Evolutionary conservation across 768 basidiomycete genomes (phyloP).

Genomic region (Tricholoma matsutake): DNA sequence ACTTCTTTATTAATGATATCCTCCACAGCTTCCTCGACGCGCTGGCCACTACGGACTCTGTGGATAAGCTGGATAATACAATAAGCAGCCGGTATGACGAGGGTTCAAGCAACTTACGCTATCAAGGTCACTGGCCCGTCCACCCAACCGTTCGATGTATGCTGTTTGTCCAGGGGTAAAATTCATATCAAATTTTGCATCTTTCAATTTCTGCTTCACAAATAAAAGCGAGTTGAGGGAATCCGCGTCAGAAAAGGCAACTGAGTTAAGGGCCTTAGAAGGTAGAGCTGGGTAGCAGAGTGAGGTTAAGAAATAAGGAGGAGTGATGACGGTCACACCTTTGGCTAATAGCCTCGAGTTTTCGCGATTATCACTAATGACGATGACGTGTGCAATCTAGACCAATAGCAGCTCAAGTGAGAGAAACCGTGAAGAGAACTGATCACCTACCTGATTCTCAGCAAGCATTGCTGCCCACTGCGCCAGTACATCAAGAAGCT

Average conservation of each 20-base stretch:
- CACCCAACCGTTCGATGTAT: conserved; percentile 77
- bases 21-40: conserved; percentile 78
- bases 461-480: conserved; percentile 83
- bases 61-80: conserved; percentile 63
- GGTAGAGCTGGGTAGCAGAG: conserved; percentile 58
- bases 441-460: conserved; percentile 64
- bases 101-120: conserved; percentile 47
- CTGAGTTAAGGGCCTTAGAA: conserved; percentile 74
- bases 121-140: conserved; percentile 87
- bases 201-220: conserved; percentile 73
- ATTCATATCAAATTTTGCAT: conserved; percentile 48
- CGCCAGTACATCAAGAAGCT: conserved; percentile 69
- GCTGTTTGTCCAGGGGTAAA: conserved; percentile 54
- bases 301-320: neutral
- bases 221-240: conserved; percentile 73
- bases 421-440: neutral
- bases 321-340: conserved; percentile 38
- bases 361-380: conserved; percentile 87
- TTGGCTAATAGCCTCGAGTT: conserved; percentile 82
- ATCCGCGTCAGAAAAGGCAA: conserved; percentile 86
- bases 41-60: conserved; percentile 75
- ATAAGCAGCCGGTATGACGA: neutral
- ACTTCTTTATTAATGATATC: conserved; percentile 83
- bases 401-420: neutral
- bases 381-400: conserved; percentile 88